phyloP scores from a whole-genome alignment of 2,329 filamentous ascomycete species.

The Arthrinium puccinioides region DNA sequence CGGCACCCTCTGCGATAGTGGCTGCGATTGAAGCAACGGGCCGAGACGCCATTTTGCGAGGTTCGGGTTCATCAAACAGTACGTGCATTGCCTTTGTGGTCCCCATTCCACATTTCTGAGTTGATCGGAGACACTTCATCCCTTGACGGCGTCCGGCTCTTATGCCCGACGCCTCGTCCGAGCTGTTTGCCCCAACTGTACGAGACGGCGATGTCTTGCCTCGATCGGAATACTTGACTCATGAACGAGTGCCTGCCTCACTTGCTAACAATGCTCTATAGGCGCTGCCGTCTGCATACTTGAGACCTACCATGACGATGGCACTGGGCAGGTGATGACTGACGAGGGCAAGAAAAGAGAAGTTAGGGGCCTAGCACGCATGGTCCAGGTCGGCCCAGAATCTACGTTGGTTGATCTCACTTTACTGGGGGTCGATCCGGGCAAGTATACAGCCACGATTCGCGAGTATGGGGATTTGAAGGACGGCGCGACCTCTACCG shows the following conservation, averaged over 20 bases:
- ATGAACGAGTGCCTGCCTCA: too few relatives aligned
- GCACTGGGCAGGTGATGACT: slow-evolving; percentile 30
- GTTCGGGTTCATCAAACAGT: slow-evolving; percentile 81
- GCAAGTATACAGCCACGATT: slow-evolving; percentile 77
- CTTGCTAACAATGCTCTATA: too few relatives aligned
- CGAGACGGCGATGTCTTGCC: too few relatives aligned
- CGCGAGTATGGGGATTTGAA: slow-evolving; percentile 84
- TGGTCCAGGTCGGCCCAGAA: slow-evolving; percentile 80
- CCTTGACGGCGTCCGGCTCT: too few relatives aligned
- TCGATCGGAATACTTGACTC: too few relatives aligned
- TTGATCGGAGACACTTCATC: too few relatives aligned
- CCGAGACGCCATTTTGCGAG: slow-evolving; percentile 87
- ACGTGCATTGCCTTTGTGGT: slow-evolving; percentile 33
- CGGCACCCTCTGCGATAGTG: slow-evolving; percentile 84
- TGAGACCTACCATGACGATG: slow-evolving; percentile 66
- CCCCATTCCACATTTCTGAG: too few relatives aligned
- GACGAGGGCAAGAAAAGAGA: slow-evolving; percentile 32
- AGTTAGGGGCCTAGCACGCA: slow-evolving; percentile 80
- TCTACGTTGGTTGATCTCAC: slow-evolving; percentile 84
- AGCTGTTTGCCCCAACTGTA: too few relatives aligned
- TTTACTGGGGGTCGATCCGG: slow-evolving; percentile 72
- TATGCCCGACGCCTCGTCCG: too few relatives aligned
- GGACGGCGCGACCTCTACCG: slow-evolving; percentile 72
- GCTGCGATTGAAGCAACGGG: slow-evolving; percentile 83
- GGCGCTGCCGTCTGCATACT: slow-evolving; percentile 91